Evolutionary conservation across 495 filamentous ascomycete genomes (phyloP).

Genomic region (Letharia columbiana): DNA sequence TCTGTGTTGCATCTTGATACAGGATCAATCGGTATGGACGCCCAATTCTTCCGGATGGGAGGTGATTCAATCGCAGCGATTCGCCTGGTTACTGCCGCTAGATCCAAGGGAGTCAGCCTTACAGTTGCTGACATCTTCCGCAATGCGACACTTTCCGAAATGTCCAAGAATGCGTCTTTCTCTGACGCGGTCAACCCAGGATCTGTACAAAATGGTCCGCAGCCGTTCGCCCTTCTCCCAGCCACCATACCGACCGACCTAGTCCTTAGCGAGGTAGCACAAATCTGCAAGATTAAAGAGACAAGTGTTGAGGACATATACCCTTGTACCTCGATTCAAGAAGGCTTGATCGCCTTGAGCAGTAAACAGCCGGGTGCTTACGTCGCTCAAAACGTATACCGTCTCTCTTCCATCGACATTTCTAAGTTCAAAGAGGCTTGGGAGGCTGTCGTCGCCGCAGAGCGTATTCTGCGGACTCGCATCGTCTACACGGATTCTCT

Average conservation of each 20-base stretch:
- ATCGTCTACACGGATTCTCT: conserved; percentile 42
- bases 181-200: conserved; percentile 9
- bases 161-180: conserved; percentile 35
- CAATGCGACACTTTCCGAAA: conserved; percentile 38
- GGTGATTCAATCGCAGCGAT: conserved; percentile 52
- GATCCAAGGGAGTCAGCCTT: conserved; percentile 37
- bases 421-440: conserved; percentile 47
- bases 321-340: conserved; percentile 64
- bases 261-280: conserved; percentile 19
- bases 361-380: conserved; percentile 45
- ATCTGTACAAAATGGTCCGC: neutral
- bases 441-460: conserved; percentile 38
- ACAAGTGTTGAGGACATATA: conserved; percentile 45
- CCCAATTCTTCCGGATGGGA: conserved; percentile 47
- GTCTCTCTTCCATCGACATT: conserved; percentile 38
- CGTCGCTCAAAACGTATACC: conserved; percentile 42
- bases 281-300: conserved; percentile 21
- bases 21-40: conserved; percentile 36
- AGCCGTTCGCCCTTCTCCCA: conserved; percentile 20
- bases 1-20: conserved; percentile 32
- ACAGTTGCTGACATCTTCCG: conserved; percentile 45
- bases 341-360: conserved; percentile 58
- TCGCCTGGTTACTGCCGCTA: conserved; percentile 43
- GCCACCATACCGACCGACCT: conserved; percentile 2
- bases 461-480: conserved; percentile 49